Conservation (phyloP, 805 yeast genomes). For the Komagataella mondaviorum region DNA sequence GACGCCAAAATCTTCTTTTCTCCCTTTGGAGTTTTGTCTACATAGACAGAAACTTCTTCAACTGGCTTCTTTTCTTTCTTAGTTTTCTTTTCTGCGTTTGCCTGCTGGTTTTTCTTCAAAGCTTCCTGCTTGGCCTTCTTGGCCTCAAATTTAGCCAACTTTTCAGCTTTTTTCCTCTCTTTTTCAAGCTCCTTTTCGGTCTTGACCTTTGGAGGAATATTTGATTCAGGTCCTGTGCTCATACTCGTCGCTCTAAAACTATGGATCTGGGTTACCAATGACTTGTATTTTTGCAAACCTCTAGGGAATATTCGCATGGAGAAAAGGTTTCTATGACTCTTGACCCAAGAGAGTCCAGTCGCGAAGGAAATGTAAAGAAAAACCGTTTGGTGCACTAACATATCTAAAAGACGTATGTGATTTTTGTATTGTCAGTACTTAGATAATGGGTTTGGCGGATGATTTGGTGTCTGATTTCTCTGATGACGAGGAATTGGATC, state of each 20-base stretch:
- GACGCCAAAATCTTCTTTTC: constrained; percentile 83
- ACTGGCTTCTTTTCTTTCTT: constrained; percentile 58
- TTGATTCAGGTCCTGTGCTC: background rate
- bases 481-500: constrained; percentile 14
- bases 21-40: constrained; percentile 75
- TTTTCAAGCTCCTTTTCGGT: constrained; percentile 65
- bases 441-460: constrained; percentile 24
- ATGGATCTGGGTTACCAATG: background rate
- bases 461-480: constrained; percentile 28
- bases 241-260: background rate
- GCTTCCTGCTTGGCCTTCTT: constrained; percentile 62
- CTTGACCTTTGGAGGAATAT: constrained; percentile 21
- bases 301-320: background rate
- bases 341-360: background rate
- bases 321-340: background rate
- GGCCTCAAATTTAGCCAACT: constrained; percentile 55
- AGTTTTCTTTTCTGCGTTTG: constrained; percentile 29
- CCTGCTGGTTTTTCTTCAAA: constrained; percentile 30
- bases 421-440: background rate
- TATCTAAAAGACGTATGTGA: background rate
- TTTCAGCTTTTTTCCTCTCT: constrained; percentile 44
- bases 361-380: background rate
- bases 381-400: background rate
- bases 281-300: background rate
- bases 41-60: constrained; percentile 73